Base-by-base conservation (phyloP, 2,329 filamentous ascomycete genomes). In the Colletotrichum endophyticum region DNA sequence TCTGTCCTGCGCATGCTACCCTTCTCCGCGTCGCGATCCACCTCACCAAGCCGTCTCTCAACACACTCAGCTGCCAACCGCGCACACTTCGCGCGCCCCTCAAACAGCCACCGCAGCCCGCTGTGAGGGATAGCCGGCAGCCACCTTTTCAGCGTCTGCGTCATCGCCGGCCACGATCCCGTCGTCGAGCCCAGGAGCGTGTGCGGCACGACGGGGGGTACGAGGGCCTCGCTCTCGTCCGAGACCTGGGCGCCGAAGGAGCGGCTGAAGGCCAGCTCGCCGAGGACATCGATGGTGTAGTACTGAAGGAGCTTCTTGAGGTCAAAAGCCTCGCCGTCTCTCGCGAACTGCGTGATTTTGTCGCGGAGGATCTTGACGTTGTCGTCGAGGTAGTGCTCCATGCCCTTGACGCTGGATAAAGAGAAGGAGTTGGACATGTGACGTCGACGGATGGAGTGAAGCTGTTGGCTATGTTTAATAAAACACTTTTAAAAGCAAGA, bases 171-270 rank as follows among this genome's bases (percentile, higher is more conserved):
- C 81, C 80, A 83, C 2, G 81, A 77, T 3, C 82, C 83, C 3
- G 80, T 83, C 0, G 78, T 78, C 4, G 81, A 80, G 6, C 82
- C 83, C 3, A 85, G 78, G 0, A 84, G 70, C 19, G 79, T 83
- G 64, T 85, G 84, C 16, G 84, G 83, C 13, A 80, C 76, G 22
- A 85, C 80, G 1, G 84, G 83, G 1, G 83, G 84, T 1, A 84
- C 78, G 19, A 77, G 78, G 15, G 72, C 61, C 56, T 81, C 81
- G 59, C n/a, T 22, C n/a, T 84, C 82, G 27, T 79, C 78, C 2
- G 79, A 77, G 16, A 77, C 57, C 67, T 84, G 83, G 8, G 82
- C 76, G 2, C 79, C 80, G 53, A 85, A 85, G 8, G 79, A 80
- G 22, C 82, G 79, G 68, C 82, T 83, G 57, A 85, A 85, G 3